These are phyloP conservation scores for Septoria petroselini DNA, from an alignment of 2,329 filamentous ascomycete genomes.

Conservation along the genomic window DNA sequence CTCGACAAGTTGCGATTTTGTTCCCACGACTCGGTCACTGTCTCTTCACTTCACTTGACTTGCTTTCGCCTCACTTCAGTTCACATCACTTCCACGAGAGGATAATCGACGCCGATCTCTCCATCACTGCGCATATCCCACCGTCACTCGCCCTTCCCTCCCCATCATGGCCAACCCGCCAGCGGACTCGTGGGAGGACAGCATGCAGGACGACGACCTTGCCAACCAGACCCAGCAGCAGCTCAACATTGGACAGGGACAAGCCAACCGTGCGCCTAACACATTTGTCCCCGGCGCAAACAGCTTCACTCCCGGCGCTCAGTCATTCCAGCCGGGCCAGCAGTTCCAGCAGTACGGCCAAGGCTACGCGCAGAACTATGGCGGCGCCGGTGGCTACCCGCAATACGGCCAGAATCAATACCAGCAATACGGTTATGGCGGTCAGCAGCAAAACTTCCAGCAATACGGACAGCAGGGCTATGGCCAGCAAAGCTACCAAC, in stretches of 20 bases:
- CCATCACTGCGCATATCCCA: neutral
- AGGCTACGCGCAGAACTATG: conserved; percentile 43
- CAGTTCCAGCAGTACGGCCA: conserved; percentile 45
- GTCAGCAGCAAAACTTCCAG: conserved; percentile 30
- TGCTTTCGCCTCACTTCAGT: neutral
- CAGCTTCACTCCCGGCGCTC: conserved; percentile 40
- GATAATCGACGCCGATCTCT: neutral
- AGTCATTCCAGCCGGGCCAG: conserved; percentile 34
- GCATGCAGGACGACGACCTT: conserved; percentile 39
- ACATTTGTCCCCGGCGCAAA: conserved; percentile 38
- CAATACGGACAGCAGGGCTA: conserved; percentile 46
- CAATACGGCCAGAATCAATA: conserved; percentile 12
- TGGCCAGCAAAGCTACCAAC: conserved; percentile 45
- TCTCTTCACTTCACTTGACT: neutral
- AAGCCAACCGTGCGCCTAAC: conserved; percentile 18
- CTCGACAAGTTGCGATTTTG: neutral
- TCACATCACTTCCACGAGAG: too few relatives aligned
- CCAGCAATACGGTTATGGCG: conserved; percentile 43
- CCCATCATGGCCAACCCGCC: conserved; percentile 32
- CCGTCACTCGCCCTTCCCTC: neutral
- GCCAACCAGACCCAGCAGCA: conserved; percentile 41
- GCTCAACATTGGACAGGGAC: conserved; percentile 36
- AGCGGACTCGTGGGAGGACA: conserved; percentile 73
- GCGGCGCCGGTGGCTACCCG: conserved; percentile 37
- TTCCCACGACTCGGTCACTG: neutral